Conservation (phyloP, 257 asterid species). For the Gynochthodes officinalis region DNA sequence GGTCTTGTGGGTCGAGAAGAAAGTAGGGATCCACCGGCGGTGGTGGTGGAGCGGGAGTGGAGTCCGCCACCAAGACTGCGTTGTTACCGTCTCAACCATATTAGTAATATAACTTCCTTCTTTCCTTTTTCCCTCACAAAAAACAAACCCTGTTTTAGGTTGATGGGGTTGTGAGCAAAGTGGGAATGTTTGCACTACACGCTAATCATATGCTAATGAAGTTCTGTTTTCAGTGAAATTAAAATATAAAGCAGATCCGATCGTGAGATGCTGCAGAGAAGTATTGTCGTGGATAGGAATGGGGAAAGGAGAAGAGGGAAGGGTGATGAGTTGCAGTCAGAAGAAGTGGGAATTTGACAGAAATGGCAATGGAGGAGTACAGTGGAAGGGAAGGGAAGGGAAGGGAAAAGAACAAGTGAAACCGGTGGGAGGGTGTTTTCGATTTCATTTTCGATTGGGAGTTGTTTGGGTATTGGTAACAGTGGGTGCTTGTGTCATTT, state of each 20-base stretch:
- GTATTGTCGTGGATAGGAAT: not conserved
- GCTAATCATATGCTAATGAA: not conserved
- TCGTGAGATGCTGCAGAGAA: not conserved
- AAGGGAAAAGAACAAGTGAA: constrained; percentile 2
- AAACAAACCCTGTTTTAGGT: not conserved
- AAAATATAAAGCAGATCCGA: not conserved
- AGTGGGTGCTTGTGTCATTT: not conserved
- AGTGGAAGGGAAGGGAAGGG: constrained; percentile 46
- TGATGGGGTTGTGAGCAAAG: constrained; percentile 1
- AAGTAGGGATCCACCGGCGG: constrained; percentile 34
- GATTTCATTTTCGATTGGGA: not conserved
- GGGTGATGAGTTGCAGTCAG: constrained; percentile 43
- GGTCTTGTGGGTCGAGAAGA: constrained; percentile 32
- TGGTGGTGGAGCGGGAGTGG: constrained; percentile 22
- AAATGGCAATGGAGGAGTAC: constrained; percentile 32
- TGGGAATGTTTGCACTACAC: not conserved
- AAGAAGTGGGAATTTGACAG: constrained; percentile 22
- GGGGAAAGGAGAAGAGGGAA: constrained; percentile 16
- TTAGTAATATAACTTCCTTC: not conserved
- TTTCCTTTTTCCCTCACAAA: not conserved
- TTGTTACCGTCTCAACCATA: constrained; percentile 27
- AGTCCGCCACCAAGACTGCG: constrained; percentile 27
- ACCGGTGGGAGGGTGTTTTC: constrained; percentile 5
- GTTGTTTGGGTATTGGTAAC: constrained; percentile 2
- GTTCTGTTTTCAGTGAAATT: not conserved